These are phyloP conservation scores for Diaporthe vexans DNA, from an alignment of 2,329 filamentous ascomycete genomes.

Conservation along the genomic window DNA sequence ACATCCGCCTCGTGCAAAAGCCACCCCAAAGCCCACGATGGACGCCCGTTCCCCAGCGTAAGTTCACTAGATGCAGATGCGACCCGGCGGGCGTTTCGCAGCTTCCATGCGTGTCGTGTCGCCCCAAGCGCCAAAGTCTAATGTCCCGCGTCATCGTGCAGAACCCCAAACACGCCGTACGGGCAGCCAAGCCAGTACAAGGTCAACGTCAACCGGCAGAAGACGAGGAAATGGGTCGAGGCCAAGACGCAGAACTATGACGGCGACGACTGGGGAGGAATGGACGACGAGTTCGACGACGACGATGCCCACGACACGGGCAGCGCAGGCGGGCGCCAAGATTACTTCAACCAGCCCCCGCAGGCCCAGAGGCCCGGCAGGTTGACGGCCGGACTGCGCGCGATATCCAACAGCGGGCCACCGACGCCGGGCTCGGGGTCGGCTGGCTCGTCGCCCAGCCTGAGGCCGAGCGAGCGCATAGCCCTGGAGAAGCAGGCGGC, in stretches of 20 bases:
- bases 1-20: slow-evolving; percentile 7
- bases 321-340: slow-evolving; percentile 41
- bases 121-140: slow-evolving; percentile 27
- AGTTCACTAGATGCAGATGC: slow-evolving; percentile 24
- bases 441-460: slow-evolving; percentile 35
- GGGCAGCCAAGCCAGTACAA: slow-evolving; percentile 69
- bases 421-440: slow-evolving; percentile 37
- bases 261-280: slow-evolving; percentile 92
- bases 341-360: slow-evolving; percentile 32
- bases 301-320: slow-evolving; percentile 64
- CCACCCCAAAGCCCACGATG: slow-evolving; percentile 18
- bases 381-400: slow-evolving; percentile 38
- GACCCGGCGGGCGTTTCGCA: slow-evolving; percentile 16
- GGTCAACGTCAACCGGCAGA: slow-evolving; percentile 87
- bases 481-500: slow-evolving; percentile 40
- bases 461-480: slow-evolving; percentile 40
- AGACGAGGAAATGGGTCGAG: slow-evolving; percentile 96
- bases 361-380: slow-evolving; percentile 40
- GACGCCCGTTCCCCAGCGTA: slow-evolving; percentile 39
- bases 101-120: neutral
- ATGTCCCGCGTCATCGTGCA: slow-evolving; percentile 40
- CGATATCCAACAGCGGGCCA: slow-evolving; percentile 35
- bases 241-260: slow-evolving; percentile 90
- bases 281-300: slow-evolving; percentile 73
- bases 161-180: slow-evolving; percentile 45